A percentile compares a stretch with the other conserved stretches of the same genome.
phyloP scores from a whole-genome alignment of 1,284 basidiomycete species.

The Austroboletus novae-zelandiae region DNA sequence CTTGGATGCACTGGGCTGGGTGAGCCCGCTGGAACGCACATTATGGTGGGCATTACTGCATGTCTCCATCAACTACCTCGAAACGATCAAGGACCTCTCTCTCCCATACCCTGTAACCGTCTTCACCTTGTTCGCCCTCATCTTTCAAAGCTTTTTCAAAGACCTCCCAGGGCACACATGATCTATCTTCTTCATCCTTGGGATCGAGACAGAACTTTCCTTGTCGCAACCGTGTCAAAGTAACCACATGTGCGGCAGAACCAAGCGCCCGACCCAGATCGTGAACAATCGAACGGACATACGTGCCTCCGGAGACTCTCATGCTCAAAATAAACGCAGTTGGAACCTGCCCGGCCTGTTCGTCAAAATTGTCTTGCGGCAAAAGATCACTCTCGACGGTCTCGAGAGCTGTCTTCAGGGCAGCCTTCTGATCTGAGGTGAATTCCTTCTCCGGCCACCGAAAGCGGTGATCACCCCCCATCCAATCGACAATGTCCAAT shows the following conservation, averaged over 20 bases:
- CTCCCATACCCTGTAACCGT: conserved; percentile 73
- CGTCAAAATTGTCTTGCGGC: conserved; percentile 32
- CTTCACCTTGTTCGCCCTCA: conserved; percentile 52
- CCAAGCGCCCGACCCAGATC: conserved; percentile 83
- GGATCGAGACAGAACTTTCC: conserved; percentile 67
- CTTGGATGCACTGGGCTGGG: neutral
- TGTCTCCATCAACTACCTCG: conserved; percentile 47
- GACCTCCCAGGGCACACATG: conserved; percentile 79
- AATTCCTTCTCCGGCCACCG: conserved; percentile 73
- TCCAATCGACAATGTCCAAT: conserved; percentile 73
- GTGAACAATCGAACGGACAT: conserved; percentile 90
- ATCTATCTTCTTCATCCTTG: conserved; percentile 35
- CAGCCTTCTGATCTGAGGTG: conserved; percentile 64
- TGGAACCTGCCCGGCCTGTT: conserved; percentile 48
- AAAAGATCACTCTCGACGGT: conserved; percentile 36
- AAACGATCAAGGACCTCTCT: conserved; percentile 61
- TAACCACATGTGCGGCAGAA: conserved; percentile 89
- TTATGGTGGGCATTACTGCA: conserved; percentile 9
- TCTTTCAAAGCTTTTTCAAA: conserved; percentile 63
- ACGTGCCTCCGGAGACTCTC: conserved; percentile 96
- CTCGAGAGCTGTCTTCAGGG: conserved; percentile 64
- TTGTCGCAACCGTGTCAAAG: conserved; percentile 82
- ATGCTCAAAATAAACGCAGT: conserved; percentile 86
- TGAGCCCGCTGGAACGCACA: neutral
- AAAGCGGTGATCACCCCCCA: conserved; percentile 61